These are phyloP conservation scores for Mycena leptocephala DNA, from an alignment of 768 basidiomycete species.

Conservation along the genomic window DNA sequence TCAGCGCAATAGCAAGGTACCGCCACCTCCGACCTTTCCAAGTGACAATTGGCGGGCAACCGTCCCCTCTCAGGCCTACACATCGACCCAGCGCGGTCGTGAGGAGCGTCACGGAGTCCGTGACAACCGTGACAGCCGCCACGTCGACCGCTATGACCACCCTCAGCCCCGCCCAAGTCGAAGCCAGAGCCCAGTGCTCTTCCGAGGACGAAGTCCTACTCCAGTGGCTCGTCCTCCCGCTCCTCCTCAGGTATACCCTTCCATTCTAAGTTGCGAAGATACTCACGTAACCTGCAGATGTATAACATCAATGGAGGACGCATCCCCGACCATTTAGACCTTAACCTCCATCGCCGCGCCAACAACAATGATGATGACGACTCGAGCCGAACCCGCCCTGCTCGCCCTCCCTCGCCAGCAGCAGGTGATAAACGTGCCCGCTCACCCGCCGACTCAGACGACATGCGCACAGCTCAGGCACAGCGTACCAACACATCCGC, in stretches of 20 bases:
- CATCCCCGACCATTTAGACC: not conserved
- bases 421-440: not conserved
- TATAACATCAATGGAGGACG: slow-evolving; percentile 6
- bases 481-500: not conserved
- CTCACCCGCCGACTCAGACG: not conserved
- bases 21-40: not conserved
- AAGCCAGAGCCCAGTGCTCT: not conserved
- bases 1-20: slow-evolving; percentile 20
- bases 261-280: not conserved
- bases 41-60: not conserved
- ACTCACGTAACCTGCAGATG: not conserved
- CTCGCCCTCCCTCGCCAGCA: not conserved
- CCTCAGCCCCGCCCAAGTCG: not conserved
- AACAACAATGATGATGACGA: not conserved
- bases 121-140: slow-evolving; percentile 8
- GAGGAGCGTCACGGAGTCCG: not conserved
- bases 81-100: not conserved
- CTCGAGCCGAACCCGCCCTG: not conserved
- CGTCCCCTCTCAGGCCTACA: not conserved
- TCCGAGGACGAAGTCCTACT: slow-evolving; percentile 10
- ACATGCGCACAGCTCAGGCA: not conserved
- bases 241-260: not conserved
- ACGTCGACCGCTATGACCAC: not conserved
- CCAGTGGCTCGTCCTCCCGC: not conserved
- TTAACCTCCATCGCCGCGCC: not conserved